Evolutionary conservation across 1,284 basidiomycete species (phyloP), one percentile per base, ranked within the genome.

Genomic region (Ceratobasidium sp.): DNA sequence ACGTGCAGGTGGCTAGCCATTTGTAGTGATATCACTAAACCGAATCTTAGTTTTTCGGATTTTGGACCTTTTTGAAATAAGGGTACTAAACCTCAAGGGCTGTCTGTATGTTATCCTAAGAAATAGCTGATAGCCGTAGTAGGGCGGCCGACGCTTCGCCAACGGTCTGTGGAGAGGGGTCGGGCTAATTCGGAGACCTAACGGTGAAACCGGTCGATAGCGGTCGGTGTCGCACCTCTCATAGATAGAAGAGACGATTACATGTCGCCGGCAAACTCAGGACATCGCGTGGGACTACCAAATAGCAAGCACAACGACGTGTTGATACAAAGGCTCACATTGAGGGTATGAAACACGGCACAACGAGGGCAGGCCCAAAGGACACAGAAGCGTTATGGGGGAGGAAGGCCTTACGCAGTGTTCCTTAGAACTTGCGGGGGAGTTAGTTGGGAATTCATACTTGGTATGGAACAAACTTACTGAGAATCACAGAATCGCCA

Each of bases 401-500:
- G 17, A 29, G 3, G 11, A 41, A 41, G 22, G 64, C 15, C n/a
- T 84, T 80, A 95, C 80, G 93, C 91, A 80, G 94, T 93, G 83
- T 96, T 96, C 79, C 95, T 92, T 76, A 96, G 87, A 79, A 96
- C 94, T 96, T 73, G 24, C 9, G 51, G 63, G 78, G 78, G 74
- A 19, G 50, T 29, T 24, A 80, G 75, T 67, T 48, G 50, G n/a
- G 56, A 27, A 48, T 66, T 19, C 14, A 69, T 24, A 27, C 60
- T 31, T 8, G 19, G 5, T 24, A 74, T 17, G 31, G 14, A 2
- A n/a, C 56, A 65, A 17, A 87, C 92, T 84, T 80, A 97, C 96
- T 93, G 74, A 98, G 87, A 79, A 98, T 97, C 19, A 98, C 96
- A 53, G 96, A 98, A 83, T 98, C 96, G 44, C 96, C 96, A 65